Percentiles rank a stretch among this genome's conserved stretches.
Conservation (phyloP, 2,329 filamentous ascomycete genomes). For the Aureobasidium sp. region DNA sequence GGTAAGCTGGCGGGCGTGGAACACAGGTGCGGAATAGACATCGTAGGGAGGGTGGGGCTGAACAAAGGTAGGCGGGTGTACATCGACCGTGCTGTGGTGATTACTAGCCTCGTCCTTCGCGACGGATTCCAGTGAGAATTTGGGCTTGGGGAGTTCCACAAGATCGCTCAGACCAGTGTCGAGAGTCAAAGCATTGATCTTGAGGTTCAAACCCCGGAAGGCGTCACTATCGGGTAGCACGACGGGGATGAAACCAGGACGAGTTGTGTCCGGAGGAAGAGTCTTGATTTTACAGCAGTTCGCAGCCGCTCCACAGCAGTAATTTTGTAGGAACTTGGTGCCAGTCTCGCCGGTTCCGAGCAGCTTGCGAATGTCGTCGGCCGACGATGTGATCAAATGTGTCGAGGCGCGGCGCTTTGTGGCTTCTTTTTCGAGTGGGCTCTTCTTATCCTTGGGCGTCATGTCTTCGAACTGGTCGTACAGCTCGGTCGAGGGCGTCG, state of each 20-base stretch:
- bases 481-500: constrained; percentile 39
- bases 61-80: constrained; percentile 78
- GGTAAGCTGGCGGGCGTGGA: constrained; percentile 79
- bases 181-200: constrained; percentile 65
- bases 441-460: constrained; percentile 20
- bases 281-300: constrained; percentile 55
- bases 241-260: constrained; percentile 41
- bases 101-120: constrained; percentile 37
- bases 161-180: constrained; percentile 64
- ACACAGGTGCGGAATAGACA: constrained; percentile 83
- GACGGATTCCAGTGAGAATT: constrained; percentile 48
- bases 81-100: constrained; percentile 36
- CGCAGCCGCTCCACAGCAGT: constrained; percentile 54
- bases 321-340: constrained; percentile 55
- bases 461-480: constrained; percentile 39
- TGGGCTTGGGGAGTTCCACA: constrained; percentile 66
- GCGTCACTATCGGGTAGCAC: constrained; percentile 71
- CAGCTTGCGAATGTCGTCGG: constrained; percentile 52
- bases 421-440: not conserved
- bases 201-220: constrained; percentile 70
- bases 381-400: constrained; percentile 51
- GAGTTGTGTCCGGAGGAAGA: constrained; percentile 41
- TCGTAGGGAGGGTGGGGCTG: constrained; percentile 91
- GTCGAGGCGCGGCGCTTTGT: constrained; percentile 57
- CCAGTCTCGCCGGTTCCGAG: constrained; percentile 49